Evolutionary conservation across 1,139 yeast genomes (phyloP).

Genomic region (Tardiomyces blankii): DNA sequence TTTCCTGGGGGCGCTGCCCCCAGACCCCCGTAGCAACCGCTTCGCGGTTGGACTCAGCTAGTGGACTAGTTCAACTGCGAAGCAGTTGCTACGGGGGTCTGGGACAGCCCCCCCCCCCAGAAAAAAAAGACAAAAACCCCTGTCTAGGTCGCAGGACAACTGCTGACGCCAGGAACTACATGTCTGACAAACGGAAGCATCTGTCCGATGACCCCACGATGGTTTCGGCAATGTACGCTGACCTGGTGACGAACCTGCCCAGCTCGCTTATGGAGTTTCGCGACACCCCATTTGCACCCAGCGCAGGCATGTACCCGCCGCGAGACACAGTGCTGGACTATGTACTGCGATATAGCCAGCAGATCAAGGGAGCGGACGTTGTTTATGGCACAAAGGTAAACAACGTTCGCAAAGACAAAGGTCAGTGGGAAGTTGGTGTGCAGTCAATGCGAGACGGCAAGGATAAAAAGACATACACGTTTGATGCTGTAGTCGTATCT

Average conservation of each 20-base stretch:
- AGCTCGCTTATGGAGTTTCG: conserved; percentile 46
- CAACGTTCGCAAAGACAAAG: conserved; percentile 20
- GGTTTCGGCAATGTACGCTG: conserved; percentile 32
- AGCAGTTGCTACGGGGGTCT: no score
- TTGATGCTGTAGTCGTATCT: conserved; percentile 48
- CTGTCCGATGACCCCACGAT: not conserved
- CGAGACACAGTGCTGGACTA: conserved; percentile 39
- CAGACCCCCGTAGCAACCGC: no score
- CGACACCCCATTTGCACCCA: conserved; percentile 35
- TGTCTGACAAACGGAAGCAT: conserved; percentile 7
- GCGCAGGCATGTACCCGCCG: conserved; percentile 38
- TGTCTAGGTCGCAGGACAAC: no score
- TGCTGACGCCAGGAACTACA: conserved; percentile 13
- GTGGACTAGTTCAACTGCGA: no score
- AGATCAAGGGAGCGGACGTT: conserved; percentile 22
- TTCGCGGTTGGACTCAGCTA: no score
- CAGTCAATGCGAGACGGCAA: conserved; percentile 36
- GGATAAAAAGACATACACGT: conserved; percentile 10
- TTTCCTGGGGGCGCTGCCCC: no score
- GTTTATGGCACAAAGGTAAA: conserved; percentile 31
- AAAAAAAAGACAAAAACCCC: no score
- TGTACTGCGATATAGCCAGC: conserved; percentile 34
- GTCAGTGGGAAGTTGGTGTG: conserved; percentile 13
- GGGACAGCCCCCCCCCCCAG: no score
- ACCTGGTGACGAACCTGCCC: conserved; percentile 54